Evolutionary conservation across 306 rosid species (phyloP).

Genomic region (Carpinus viminea): DNA sequence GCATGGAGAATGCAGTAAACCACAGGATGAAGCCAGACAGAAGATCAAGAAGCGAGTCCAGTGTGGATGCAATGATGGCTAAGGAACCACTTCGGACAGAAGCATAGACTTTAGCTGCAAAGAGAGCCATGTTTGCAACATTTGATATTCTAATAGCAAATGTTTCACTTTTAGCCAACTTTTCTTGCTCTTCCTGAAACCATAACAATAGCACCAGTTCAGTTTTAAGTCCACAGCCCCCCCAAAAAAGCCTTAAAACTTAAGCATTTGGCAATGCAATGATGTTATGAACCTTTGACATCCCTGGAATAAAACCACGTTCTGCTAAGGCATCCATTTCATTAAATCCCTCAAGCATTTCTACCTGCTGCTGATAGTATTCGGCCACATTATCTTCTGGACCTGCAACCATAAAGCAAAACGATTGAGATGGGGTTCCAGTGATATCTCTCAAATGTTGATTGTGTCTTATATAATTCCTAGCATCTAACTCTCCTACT

Average conservation of each 20-base stretch:
- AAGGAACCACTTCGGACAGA: conserved; percentile 88
- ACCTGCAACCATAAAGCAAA: conserved; percentile 49
- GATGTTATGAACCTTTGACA: conserved; percentile 75
- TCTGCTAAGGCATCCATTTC: conserved; percentile 92
- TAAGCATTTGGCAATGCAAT: neutral
- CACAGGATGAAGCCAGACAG: conserved; percentile 96
- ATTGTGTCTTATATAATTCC: neutral
- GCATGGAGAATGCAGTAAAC: conserved; percentile 99
- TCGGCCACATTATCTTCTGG: conserved; percentile 85
- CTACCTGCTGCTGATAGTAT: conserved; percentile 96
- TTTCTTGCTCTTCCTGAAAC: conserved; percentile 84
- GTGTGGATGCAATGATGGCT: conserved; percentile 97
- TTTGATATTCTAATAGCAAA: conserved; percentile 93
- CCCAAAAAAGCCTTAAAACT: conserved; percentile 12
- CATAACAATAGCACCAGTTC: conserved; percentile 17
- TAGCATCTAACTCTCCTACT: neutral
- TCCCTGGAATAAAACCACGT: conserved; percentile 82
- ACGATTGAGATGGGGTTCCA: neutral
- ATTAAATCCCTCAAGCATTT: conserved; percentile 93
- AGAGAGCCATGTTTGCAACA: conserved; percentile 88
- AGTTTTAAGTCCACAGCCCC: conserved; percentile 12
- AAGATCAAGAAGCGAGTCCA: conserved; percentile 97
- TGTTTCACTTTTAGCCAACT: conserved; percentile 78
- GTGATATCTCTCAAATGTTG: neutral
- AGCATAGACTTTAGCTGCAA: conserved; percentile 89